Base-by-base conservation (phyloP, 2,329 filamentous ascomycete genomes). In the Talaromyces sp. region DNA sequence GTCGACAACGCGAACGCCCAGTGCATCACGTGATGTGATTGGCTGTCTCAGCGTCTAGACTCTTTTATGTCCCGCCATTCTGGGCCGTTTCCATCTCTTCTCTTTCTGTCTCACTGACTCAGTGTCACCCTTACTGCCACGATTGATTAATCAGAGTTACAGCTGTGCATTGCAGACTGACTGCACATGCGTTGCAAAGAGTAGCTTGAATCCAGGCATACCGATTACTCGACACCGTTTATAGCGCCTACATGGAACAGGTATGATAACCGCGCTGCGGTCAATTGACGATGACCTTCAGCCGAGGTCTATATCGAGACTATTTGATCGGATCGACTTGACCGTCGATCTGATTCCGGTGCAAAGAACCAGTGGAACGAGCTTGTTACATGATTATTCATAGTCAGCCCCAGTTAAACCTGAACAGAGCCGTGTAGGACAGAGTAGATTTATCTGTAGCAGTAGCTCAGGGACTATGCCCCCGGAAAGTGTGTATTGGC, bases 11-110 rank as follows among this genome's bases (percentile, higher is more conserved):
- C 51, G 51, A 36, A 15, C 17, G n/a, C 1, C 17, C 31, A 10
- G 31, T 11, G 31, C 31, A 13, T 59, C 56, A 59, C 56, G 38
- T 59, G 56, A 56, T 38, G 31, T 56, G 53, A 54, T 54, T 54
- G 51, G 51, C n/a, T 34, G 15, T 7, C 6, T 29, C n/a, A n/a
- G n/a, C n/a, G n/a, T n/a, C n/a, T n/a, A n/a, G n/a, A n/a, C n/a
- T n/a, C n/a, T n/a, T n/a, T n/a, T n/a, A 2, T 27, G 11, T 36
- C 51, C 29, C 51, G 17, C 51, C 51, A 19, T 13, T 13, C 6
- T 22, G 51, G 51, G 34, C 51, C 8, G 31, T 34, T 27, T 25
- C 47, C 47, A 10, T 54, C 51, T 54, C 4, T 10, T 54, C 6
- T 31, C 2, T 17, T n/a, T n/a, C 13, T 31, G 25, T 17, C 13